phyloP scores from a whole-genome alignment of 768 basidiomycete genomes.

The Crassisporium funariophilum region DNA sequence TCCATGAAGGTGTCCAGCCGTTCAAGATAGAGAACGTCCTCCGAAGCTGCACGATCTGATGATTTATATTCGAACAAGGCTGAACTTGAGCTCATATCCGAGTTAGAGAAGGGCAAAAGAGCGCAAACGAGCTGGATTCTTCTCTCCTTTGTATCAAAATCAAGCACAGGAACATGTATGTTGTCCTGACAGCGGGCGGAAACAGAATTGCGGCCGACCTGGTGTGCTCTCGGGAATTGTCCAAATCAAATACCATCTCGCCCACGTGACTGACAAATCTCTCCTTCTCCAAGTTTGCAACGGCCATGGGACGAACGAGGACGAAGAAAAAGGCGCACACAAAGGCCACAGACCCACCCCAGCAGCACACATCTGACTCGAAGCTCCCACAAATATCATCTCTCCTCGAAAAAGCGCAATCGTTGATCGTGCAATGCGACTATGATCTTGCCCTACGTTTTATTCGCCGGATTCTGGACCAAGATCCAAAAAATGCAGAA shows the following conservation, averaged over 20 bases:
- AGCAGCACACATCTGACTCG: constrained; percentile 19
- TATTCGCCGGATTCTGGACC: constrained; percentile 64
- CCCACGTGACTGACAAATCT: no score
- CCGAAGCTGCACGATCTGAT: constrained; percentile 22
- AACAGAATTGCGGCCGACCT: no score
- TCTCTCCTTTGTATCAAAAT: no score
- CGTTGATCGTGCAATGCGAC: constrained; percentile 82
- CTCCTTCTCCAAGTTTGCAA: no score
- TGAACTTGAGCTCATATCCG: no score
- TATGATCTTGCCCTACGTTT: constrained; percentile 81
- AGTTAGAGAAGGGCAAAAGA: no score
- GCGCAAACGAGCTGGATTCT: no score
- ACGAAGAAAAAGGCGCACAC: constrained; percentile 47
- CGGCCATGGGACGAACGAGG: constrained; percentile 52
- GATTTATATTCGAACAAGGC: constrained; percentile 37
- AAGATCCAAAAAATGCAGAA: constrained; percentile 61
- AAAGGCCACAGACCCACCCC: constrained; percentile 31
- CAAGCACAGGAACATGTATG: no score
- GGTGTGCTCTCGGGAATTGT: no score
- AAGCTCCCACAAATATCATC: constrained; percentile 49
- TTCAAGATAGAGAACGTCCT: constrained; percentile 62
- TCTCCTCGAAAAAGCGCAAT: constrained; percentile 76
- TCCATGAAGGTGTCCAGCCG: constrained; percentile 66
- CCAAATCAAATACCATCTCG: no score
- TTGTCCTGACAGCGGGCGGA: no score